Percentiles rank a stretch among this genome's conserved stretches.
Evolutionary conservation across 345 rosid species (phyloP).

Genomic region (Schrenkiella parvula): DNA sequence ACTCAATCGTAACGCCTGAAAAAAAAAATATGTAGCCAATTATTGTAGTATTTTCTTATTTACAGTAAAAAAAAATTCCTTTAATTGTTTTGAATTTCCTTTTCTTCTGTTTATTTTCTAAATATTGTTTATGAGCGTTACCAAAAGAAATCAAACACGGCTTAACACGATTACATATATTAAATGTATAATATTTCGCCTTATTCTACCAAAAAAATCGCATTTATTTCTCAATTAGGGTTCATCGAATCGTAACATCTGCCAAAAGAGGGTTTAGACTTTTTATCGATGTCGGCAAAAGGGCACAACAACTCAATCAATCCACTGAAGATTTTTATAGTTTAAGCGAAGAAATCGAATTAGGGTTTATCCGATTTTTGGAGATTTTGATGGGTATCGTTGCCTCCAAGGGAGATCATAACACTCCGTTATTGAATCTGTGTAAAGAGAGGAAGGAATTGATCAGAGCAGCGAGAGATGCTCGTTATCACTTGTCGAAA

Average conservation of each 20-base stretch:
- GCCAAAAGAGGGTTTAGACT: background rate
- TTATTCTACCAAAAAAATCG: background rate
- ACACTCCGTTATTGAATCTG: constrained; percentile 31
- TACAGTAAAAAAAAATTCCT: background rate
- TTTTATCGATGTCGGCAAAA: background rate
- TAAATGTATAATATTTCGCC: background rate
- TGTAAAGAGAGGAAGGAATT: constrained; percentile 37
- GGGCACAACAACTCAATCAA: background rate
- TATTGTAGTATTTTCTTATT: background rate
- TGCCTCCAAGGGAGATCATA: constrained; percentile 20
- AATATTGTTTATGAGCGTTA: background rate
- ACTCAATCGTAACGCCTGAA: background rate
- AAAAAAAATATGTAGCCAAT: background rate
- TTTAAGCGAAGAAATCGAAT: background rate
- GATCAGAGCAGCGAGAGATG: constrained; percentile 31
- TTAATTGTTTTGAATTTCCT: background rate
- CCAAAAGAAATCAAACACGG: background rate
- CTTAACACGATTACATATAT: background rate
- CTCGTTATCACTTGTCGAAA: constrained; percentile 29
- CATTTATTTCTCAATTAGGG: constrained; percentile 3
- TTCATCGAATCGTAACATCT: constrained; percentile 11
- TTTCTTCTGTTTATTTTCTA: background rate
- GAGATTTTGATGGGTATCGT: constrained; percentile 18
- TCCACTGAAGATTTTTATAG: background rate
- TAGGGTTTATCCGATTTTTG: constrained; percentile 4